Percentiles rank a stretch among this genome's conserved stretches.
phyloP scores from a whole-genome alignment of 2,329 filamentous ascomycete genomes.

The Penicillium sp. region DNA sequence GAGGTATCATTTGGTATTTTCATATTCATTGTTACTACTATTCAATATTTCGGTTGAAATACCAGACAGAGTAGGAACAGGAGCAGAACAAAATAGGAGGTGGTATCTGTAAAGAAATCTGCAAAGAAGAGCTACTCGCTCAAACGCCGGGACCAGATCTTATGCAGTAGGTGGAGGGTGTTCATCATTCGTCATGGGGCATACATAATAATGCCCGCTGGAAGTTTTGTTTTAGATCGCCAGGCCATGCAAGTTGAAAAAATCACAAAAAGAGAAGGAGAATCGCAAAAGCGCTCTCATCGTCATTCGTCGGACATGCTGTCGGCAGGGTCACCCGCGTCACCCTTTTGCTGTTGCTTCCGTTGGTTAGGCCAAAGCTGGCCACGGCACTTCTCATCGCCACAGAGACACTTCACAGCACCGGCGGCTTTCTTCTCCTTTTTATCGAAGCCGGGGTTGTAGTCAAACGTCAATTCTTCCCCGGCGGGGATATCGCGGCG shows the following conservation, averaged over 20 bases:
- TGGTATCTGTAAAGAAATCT: too few relatives aligned
- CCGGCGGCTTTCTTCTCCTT: constrained; percentile 37
- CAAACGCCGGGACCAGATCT: too few relatives aligned
- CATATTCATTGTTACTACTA: too few relatives aligned
- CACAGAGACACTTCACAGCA: constrained; percentile 49
- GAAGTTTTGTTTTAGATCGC: neutral
- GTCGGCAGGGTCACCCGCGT: neutral
- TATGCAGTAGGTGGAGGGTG: neutral
- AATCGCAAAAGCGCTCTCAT: too few relatives aligned
- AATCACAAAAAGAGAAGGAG: neutral
- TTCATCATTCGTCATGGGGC: neutral
- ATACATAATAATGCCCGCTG: neutral
- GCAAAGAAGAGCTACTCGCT: too few relatives aligned
- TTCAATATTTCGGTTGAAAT: neutral
- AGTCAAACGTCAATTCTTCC: constrained; percentile 54
- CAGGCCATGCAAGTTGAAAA: neutral
- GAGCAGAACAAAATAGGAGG: neutral
- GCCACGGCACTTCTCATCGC: constrained; percentile 47
- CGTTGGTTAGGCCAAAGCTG: constrained; percentile 49
- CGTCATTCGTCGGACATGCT: neutral
- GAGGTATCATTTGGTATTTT: neutral
- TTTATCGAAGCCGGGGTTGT: constrained; percentile 41
- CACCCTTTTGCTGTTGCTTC: constrained; percentile 35
- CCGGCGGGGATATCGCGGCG: constrained; percentile 44
- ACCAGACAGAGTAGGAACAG: too few relatives aligned